These are phyloP conservation scores for Hibiscus mutabilis DNA, from an alignment of 345 rosid genomes.

Conservation along the genomic window DNA sequence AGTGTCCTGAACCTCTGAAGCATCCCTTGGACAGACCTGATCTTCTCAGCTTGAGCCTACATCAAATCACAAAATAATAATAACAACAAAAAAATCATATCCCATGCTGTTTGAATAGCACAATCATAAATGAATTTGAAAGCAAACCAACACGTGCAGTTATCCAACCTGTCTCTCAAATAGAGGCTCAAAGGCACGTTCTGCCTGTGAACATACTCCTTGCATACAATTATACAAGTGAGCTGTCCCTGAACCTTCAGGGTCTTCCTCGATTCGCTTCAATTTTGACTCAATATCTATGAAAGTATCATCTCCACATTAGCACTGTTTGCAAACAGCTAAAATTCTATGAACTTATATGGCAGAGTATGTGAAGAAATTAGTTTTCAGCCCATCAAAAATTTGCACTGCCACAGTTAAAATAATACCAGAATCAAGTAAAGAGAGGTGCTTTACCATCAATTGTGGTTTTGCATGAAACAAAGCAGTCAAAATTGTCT, in stretches of 20 bases:
- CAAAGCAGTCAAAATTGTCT: constrained; percentile 97
- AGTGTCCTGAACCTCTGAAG: constrained; percentile 93
- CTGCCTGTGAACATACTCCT: constrained; percentile 74
- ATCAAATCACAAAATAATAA: constrained; percentile 11
- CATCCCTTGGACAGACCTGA: constrained; percentile 97
- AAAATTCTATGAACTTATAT: not conserved
- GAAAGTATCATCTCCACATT: constrained; percentile 16
- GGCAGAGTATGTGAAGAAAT: constrained; percentile 3
- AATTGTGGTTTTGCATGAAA: constrained; percentile 97
- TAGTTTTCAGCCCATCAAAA: constrained; percentile 6
- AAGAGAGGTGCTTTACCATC: constrained; percentile 50
- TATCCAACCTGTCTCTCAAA: constrained; percentile 92
- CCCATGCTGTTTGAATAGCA: not conserved
- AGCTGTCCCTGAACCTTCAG: constrained; percentile 92
- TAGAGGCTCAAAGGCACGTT: constrained; percentile 83
- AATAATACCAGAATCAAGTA: constrained; percentile 11
- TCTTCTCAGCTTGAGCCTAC: constrained; percentile 98
- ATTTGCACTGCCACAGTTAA: not conserved
- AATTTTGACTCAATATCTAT: constrained; percentile 91
- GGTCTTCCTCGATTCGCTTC: constrained; percentile 92
- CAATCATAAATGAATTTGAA: not conserved
- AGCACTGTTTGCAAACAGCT: constrained; percentile 8
- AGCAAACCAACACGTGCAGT: constrained; percentile 1
- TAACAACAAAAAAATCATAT: not conserved
- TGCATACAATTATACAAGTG: constrained; percentile 72